Base-by-base conservation (phyloP, 2,329 filamentous ascomycete species). In the Epichloe hybrida region DNA sequence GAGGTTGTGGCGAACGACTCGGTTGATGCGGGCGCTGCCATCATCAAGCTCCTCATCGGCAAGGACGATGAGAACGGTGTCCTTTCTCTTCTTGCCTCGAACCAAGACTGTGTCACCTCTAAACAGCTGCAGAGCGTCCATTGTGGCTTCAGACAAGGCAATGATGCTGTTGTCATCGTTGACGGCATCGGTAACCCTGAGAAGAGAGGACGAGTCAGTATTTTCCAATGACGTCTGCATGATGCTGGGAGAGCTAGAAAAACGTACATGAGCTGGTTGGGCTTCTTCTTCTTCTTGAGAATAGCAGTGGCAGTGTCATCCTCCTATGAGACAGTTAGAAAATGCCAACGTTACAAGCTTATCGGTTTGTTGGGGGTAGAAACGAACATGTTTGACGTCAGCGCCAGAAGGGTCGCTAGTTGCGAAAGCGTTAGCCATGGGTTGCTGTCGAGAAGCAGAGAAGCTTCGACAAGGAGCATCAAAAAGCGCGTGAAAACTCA, bases 251-350 rank as follows among this genome's bases (percentile, higher is more conserved):
- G 23, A 31, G 37, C 15, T 27, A 35, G 49, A 37, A 27, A 57
- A 61, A 70, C 84, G 69, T 77, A 95, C 89, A 98, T 95, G 69
- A 98, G 74, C 66, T 91, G 94, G 74, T 98, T 98, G 62, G 90
- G 90, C 88, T 98, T 98, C 90, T 98, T 98, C 86, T 98, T 98
- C 81, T 97, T 97, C 78, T 96, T 97, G 64, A 98, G 81, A 62
- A 98, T 98, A 60, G 93, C 93, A 44, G 93, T 98, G 49, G 93
- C 82, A 55, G 84, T 88, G 66, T 95, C 93, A 69, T 96, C 87
- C 63, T 88, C 83, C 83, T 94, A 63, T 53, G 56, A 43, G 41
- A 35, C 53, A 69, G 65, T 61, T 60, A 47, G 58, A 54, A 59
- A 53, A 57, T 54, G 49, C 51, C 11, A 52, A 50, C 50, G 51